Evolutionary conservation across 305 asterid species (phyloP).

Genomic region (Andrographis paniculata): DNA sequence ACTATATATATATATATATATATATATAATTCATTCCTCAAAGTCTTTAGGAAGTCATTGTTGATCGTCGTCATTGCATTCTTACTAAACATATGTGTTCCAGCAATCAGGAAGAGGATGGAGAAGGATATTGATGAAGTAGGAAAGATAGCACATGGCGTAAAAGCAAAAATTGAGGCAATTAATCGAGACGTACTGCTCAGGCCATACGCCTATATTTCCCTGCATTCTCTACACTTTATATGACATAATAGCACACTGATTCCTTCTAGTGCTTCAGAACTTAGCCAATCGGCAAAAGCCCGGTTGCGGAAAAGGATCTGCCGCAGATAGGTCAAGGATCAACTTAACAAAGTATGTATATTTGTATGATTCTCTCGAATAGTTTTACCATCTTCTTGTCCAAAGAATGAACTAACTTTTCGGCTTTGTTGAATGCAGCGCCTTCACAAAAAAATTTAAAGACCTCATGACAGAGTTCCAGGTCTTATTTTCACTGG

Average conservation of each 20-base stretch:
- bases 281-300: conserved; percentile 72
- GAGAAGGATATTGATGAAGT: conserved; percentile 85
- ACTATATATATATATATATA: too few species aligned
- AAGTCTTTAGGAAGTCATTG: too few species aligned
- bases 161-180: conserved; percentile 59
- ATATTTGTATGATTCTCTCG: not conserved
- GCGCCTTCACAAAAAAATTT: conserved; percentile 89
- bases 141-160: conserved; percentile 66
- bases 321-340: conserved; percentile 83
- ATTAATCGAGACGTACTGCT: conserved; percentile 52
- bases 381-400: too few species aligned
- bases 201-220: conserved; percentile 15
- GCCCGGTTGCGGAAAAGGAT: conserved; percentile 81
- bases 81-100: too few species aligned
- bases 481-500: too few species aligned
- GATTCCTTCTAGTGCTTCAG: conserved; percentile 24
- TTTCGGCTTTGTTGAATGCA: conserved; percentile 35
- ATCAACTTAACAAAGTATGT: conserved; percentile 66
- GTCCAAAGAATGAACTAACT: too few species aligned
- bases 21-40: too few species aligned
- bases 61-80: too few species aligned
- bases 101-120: conserved; percentile 88
- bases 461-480: conserved; percentile 79
- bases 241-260: not conserved
- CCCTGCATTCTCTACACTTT: not conserved